Conservation (phyloP, 2,329 filamentous ascomycete species). For the Aspergillus amoenus region DNA sequence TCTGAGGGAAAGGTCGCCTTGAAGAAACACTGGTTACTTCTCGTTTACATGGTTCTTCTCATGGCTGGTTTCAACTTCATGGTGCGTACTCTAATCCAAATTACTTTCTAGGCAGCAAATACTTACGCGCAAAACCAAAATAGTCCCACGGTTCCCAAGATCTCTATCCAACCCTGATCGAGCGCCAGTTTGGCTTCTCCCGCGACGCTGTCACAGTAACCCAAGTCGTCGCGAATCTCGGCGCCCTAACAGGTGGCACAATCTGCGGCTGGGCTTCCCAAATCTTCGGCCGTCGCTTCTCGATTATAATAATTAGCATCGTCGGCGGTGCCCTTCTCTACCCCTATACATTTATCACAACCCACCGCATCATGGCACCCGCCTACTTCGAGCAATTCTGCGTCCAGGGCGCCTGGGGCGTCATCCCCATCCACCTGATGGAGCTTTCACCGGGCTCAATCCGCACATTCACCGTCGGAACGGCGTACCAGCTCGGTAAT, state of each 20-base stretch:
- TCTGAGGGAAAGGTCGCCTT: conserved; percentile 73
- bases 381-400: conserved; percentile 84
- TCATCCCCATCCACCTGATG: conserved; percentile 70
- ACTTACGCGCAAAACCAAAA: background rate
- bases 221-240: conserved; percentile 70
- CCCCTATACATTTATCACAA: conserved; percentile 62
- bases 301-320: conserved; percentile 63
- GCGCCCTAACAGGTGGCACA: conserved; percentile 68
- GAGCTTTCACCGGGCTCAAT: conserved; percentile 61
- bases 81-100: conserved; percentile 38
- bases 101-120: background rate
- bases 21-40: conserved; percentile 74
- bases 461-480: conserved; percentile 63
- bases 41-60: conserved; percentile 78
- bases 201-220: conserved; percentile 64
- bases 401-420: conserved; percentile 74
- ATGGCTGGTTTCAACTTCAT: conserved; percentile 95
- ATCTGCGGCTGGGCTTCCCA: conserved; percentile 67
- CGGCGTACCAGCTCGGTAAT: conserved; percentile 64
- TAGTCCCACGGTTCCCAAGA: conserved; percentile 72
- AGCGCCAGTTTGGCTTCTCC: conserved; percentile 59
- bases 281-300: conserved; percentile 67
- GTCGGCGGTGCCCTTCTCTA: conserved; percentile 76
- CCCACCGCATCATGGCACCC: conserved; percentile 67
- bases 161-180: conserved; percentile 60